Base-by-base conservation (phyloP, 345 rosid species). In the Salix purpurea region DNA sequence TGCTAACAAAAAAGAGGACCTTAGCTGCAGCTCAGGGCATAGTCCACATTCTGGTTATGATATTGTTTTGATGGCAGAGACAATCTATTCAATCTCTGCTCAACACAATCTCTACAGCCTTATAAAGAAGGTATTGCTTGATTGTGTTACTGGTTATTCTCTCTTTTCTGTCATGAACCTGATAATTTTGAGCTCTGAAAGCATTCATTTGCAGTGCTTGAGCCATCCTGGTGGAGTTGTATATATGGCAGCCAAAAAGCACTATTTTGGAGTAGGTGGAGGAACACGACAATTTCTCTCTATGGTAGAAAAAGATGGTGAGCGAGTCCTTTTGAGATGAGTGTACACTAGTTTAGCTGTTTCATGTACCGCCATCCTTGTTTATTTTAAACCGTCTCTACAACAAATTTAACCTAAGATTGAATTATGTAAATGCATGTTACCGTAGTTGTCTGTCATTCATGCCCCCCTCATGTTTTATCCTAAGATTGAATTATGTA, bases 231-330 rank as follows among this genome's bases (percentile, higher is more conserved):
- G 80, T 81, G 99, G 98, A 76, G 91, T 79, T 71, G 92, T 87
- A 18, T 96, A 91, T 76, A 76, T 95, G 90, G 90, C 99, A 69
- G 98, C 94, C 71, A 96, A 96, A 86, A 96, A 93, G 79, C 86
- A 93, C 77, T 93, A 96, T 85, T 93, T 93, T 58, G 99, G 99
- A 26, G 99, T 96, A 58, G 98, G 99, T 30, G 99, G 97, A 24
- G 99, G 98, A 80, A 90, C 99, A 16, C 79, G 92, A 50, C 93
- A 86, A 75, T 96, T 96, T 81, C 81, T 96, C 39, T 88, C 95
- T 64, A 82, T 91, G 85, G 84, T 93, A 67, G 94, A 90, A 76
- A 89, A 91, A 81, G 92, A 92, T 66, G 95, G 99, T 96, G 79
- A 86, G 85, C 40, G 65, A 62, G 65, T 73, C 37, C 28, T 68